Base-by-base conservation (phyloP, 169 alveolate genomes). In the Plasmodium cynomolgi region DNA sequence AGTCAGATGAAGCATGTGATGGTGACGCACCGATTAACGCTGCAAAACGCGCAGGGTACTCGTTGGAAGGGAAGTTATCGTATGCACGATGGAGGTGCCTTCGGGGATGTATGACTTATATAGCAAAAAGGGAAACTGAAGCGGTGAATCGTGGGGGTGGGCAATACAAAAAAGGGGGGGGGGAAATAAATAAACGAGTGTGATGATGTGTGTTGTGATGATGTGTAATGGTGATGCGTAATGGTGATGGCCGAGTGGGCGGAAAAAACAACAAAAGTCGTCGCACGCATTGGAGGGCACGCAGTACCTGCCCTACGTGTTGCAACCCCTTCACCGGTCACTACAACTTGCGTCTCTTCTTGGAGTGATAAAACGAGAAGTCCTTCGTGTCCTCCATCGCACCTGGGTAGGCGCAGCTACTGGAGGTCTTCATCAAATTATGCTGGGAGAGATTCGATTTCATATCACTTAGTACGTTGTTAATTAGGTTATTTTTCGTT, bases 401-500 rank as follows among this genome's bases (percentile, higher is more conserved):
- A 20, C 9, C 41, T 1, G 84, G 37, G 31, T 68, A 84, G 4
- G 34, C 74, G 11, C 15, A 37, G 31, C 75, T 62, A 39, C 29
- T 83, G 17, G 29, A 34, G 34, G 73, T 41, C 20, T 83, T 83
- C 54, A 83, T 37, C 20, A 83, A 20, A 83, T 83, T 84, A 8
- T 85, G 54, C 15, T 85, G 86, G 2, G 84, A 31, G 31, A 85
- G n/a, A 20, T 68, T 85, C 0, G 79, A 75, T 54, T 85, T 74
- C 81, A 85, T 85, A 62, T 85, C 86, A 75, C 81, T 85, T 0
- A 74, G 33, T 1, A 85, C 79, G 23, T 85, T 75, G 41, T 85
- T 85, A 20, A 85, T 85, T 26, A 85, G 68, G 29, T 85, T 85
- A 75, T 85, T 85, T 50, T 85, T 74, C 37, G 81, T 75, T 44